Evolutionary conservation across 495 filamentous ascomycete species (phyloP).

Genomic region (Diplogelasinospora grovesii): DNA sequence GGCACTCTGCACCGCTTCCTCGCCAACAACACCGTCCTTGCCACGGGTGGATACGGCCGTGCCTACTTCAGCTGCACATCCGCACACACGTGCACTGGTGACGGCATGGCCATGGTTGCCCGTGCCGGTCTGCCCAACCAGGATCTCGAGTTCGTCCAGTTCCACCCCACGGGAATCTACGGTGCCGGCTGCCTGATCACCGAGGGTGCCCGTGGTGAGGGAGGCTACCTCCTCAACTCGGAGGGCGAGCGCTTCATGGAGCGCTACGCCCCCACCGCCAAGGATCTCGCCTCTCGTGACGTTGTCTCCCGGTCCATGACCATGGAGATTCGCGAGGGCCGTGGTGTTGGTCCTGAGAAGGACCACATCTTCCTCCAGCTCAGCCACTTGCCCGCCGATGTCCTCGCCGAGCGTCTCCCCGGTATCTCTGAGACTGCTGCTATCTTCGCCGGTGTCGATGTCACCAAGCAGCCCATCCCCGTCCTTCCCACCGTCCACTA

Average conservation of each 20-base stretch:
- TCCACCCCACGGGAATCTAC: conserved; percentile 99
- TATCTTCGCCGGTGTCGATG: conserved; percentile 95
- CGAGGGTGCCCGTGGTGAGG: conserved; percentile 95
- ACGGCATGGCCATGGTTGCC: conserved; percentile 98
- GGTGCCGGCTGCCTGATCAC: conserved; percentile 98
- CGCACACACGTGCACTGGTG: conserved; percentile 95
- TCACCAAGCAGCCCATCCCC: conserved; percentile 92
- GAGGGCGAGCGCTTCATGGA: conserved; percentile 99
- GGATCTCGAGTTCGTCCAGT: conserved; percentile 99
- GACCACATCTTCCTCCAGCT: conserved; percentile 97
- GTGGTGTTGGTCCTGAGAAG: conserved; percentile 92
- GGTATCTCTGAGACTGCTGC: conserved; percentile 97
- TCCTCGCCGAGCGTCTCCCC: conserved; percentile 91
- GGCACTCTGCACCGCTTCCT: conserved; percentile 94
- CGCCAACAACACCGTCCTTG: conserved; percentile 90
- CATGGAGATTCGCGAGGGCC: conserved; percentile 91
- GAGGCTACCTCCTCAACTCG: conserved; percentile 92
- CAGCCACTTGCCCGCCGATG: conserved; percentile 81
- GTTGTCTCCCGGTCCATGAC: conserved; percentile 97
- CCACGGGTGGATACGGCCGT: conserved; percentile 93
- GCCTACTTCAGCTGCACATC: conserved; percentile 97
- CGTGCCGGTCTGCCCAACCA: conserved; percentile 97
- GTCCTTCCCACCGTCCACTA: conserved; percentile 97
- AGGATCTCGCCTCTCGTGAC: conserved; percentile 90
- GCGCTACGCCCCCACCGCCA: conserved; percentile 92